A percentile compares a stretch with the other conserved stretches of the same genome.
Evolutionary conservation across 345 rosid genomes (phyloP).

Genomic region (Adansonia digitata): DNA sequence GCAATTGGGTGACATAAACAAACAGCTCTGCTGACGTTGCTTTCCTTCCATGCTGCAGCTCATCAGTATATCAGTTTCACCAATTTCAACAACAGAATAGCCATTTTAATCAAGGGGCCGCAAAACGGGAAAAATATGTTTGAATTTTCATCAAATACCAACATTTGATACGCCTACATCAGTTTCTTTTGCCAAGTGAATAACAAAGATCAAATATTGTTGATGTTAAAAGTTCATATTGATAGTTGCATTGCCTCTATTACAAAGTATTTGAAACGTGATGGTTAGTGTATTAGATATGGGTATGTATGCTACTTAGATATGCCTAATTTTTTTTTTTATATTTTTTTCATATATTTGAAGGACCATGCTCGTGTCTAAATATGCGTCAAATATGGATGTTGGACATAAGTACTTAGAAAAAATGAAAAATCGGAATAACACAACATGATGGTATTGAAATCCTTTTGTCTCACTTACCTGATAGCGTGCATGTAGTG

Average conservation of each 20-base stretch:
- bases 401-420: too few species aligned
- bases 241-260: background rate
- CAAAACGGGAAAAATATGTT: background rate
- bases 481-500: conserved; percentile 81
- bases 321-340: too few species aligned
- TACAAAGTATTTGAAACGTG: background rate
- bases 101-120: conserved; percentile 65
- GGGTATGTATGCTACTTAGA: too few species aligned
- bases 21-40: conserved; percentile 29
- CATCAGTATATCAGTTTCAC: conserved; percentile 54
- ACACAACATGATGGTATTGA: too few species aligned
- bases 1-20: conserved; percentile 27
- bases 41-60: conserved; percentile 29
- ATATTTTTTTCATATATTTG: too few species aligned
- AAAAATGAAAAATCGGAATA: too few species aligned
- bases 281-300: too few species aligned
- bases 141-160: background rate
- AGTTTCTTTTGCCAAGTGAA: background rate
- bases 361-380: too few species aligned
- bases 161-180: background rate
- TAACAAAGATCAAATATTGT: background rate
- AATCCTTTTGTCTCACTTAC: conserved; percentile 30
- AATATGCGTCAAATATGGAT: too few species aligned
- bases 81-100: conserved; percentile 52
- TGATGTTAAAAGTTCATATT: background rate